Evolutionary conservation across 352 stramenopile species (phyloP).

Genomic region (Phytophthora parvispora): DNA sequence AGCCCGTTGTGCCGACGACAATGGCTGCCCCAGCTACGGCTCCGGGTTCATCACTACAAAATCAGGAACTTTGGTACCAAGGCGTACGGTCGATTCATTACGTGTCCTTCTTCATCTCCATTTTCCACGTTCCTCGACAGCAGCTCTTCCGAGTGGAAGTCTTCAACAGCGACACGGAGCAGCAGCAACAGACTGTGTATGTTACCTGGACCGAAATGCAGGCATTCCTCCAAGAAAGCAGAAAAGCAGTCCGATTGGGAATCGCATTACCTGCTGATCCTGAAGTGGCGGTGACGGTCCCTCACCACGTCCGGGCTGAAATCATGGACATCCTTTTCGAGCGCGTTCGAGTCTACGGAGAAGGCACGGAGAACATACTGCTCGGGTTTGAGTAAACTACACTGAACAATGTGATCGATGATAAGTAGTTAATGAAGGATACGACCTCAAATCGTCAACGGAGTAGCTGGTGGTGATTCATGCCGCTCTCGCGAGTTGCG

Average conservation of each 20-base stretch:
- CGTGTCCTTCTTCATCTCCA: slow-evolving; percentile 78
- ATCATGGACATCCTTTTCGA: slow-evolving; percentile 74
- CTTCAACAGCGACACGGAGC: slow-evolving; percentile 85
- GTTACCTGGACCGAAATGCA: slow-evolving; percentile 71
- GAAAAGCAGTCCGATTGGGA: slow-evolving; percentile 35
- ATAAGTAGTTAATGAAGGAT: slow-evolving; percentile 13
- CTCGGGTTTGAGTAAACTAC: slow-evolving; percentile 69
- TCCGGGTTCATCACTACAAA: slow-evolving; percentile 33
- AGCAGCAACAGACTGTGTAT: slow-evolving; percentile 82
- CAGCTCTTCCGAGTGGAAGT: slow-evolving; percentile 76
- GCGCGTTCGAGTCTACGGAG: slow-evolving; percentile 65
- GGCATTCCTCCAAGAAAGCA: slow-evolving; percentile 62
- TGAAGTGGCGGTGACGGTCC: slow-evolving; percentile 21
- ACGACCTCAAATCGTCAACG: slow-evolving; percentile 24
- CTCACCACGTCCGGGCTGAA: slow-evolving; percentile 38
- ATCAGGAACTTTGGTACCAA: slow-evolving; percentile 80
- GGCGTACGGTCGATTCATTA: slow-evolving; percentile 70
- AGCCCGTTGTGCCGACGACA: slow-evolving; percentile 5
- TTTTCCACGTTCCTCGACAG: slow-evolving; percentile 75
- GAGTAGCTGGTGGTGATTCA: slow-evolving; percentile 20
- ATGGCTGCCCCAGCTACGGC: slow-evolving; percentile 22
- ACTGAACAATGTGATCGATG: slow-evolving; percentile 4
- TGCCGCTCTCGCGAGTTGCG: slow-evolving; percentile 34
- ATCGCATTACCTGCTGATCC: slow-evolving; percentile 25
- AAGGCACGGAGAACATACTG: slow-evolving; percentile 58